Conservation (phyloP, 129 eudicot species). For the Escallonia herrerae region DNA sequence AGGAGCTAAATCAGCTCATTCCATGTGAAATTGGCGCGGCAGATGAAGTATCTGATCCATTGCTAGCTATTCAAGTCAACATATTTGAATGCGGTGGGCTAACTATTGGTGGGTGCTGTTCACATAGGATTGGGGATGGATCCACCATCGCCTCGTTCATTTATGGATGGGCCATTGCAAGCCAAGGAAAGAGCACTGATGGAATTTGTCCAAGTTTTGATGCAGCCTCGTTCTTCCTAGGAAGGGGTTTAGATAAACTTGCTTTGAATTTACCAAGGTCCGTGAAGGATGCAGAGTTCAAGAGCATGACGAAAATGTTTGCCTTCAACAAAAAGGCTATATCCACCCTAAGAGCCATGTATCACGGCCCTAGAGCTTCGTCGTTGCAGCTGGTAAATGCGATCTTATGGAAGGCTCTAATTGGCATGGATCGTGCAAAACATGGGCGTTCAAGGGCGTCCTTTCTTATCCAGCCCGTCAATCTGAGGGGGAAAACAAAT, state of each 20-base stretch:
- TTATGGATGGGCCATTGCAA: constrained; percentile 20
- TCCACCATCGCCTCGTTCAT: constrained; percentile 18
- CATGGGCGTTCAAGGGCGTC: background rate
- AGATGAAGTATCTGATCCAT: constrained; percentile 28
- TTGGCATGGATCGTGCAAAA: background rate
- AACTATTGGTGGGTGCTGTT: constrained; percentile 26
- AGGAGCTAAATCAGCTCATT: constrained; percentile 12
- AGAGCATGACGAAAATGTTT: too few relatives aligned
- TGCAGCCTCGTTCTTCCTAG: too few relatives aligned
- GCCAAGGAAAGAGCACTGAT: too few relatives aligned
- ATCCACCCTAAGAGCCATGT: too few relatives aligned
- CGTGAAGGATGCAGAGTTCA: too few relatives aligned
- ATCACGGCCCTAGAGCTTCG: background rate
- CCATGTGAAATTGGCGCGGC: constrained; percentile 21
- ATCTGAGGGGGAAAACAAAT: constrained; percentile 5
- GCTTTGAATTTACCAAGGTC: background rate
- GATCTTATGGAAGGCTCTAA: background rate
- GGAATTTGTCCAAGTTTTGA: too few relatives aligned
- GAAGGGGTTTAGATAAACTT: too few relatives aligned
- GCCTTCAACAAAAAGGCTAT: too few relatives aligned
- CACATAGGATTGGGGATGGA: constrained; percentile 35
- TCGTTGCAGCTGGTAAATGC: background rate
- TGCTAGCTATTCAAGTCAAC: constrained; percentile 29
- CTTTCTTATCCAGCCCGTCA: constrained; percentile 6
- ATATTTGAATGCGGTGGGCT: constrained; percentile 41